Conservation (phyloP, 2,329 filamentous ascomycete genomes). For the Parastagonospora avenae region DNA sequence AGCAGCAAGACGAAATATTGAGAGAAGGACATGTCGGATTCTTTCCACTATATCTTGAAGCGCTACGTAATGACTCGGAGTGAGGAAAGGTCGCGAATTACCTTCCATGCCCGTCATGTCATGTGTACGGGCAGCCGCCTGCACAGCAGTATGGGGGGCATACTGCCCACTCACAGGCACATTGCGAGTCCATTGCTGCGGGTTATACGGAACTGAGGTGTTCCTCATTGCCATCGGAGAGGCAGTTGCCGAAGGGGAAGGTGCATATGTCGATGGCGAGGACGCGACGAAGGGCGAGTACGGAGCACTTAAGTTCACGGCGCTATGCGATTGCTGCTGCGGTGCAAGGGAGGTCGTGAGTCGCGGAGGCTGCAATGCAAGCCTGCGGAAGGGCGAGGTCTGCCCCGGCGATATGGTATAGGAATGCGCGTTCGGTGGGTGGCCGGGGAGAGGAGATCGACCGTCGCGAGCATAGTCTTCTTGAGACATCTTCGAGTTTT, state of each 20-base stretch:
- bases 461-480: too few species aligned
- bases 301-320: slow-evolving; percentile 42
- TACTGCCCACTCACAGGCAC: slow-evolving; percentile 46
- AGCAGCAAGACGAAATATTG: neutral
- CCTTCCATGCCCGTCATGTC: slow-evolving; percentile 57
- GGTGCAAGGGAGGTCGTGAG: slow-evolving; percentile 48
- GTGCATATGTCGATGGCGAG: slow-evolving; percentile 40
- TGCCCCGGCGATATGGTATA: slow-evolving; percentile 5
- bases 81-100: slow-evolving; percentile 31
- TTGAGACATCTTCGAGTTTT: too few species aligned
- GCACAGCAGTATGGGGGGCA: slow-evolving; percentile 41
- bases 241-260: slow-evolving; percentile 31
- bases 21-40: slow-evolving; percentile 1
- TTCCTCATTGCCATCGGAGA: slow-evolving; percentile 47
- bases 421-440: too few species aligned
- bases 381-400: slow-evolving; percentile 39
- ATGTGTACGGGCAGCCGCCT: slow-evolving; percentile 36
- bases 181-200: slow-evolving; percentile 55
- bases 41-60: slow-evolving; percentile 1
- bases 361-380: slow-evolving; percentile 49
- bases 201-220: slow-evolving; percentile 52
- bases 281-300: slow-evolving; percentile 44
- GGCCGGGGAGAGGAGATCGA: too few species aligned
- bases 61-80: slow-evolving; percentile 1
- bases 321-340: slow-evolving; percentile 41